Conservation (phyloP, 257 asterid genomes). For the Penstemon davidsonii region DNA sequence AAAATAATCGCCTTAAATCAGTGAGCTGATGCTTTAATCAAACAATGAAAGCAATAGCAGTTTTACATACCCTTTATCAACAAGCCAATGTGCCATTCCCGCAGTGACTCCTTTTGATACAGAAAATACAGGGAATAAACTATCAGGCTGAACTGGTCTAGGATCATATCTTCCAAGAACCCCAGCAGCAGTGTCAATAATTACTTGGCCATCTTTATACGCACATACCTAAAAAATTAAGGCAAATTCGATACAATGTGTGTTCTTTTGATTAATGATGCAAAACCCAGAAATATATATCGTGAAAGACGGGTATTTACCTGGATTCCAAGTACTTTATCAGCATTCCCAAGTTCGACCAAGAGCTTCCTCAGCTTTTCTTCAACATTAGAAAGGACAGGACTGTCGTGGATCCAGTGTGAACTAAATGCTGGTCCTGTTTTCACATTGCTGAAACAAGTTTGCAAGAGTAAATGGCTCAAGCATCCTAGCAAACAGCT, state of each 20-base stretch:
- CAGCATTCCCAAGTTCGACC: slow-evolving; percentile 78
- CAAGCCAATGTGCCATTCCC: slow-evolving; percentile 95
- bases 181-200: slow-evolving; percentile 98
- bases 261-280: neutral
- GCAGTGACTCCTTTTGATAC: slow-evolving; percentile 93
- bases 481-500: slow-evolving; percentile 13
- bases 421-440: slow-evolving; percentile 62
- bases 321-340: slow-evolving; percentile 97
- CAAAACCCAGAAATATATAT: slow-evolving; percentile 13
- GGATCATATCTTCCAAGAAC: slow-evolving; percentile 97
- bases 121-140: slow-evolving; percentile 92
- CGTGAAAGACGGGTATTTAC: slow-evolving; percentile 34
- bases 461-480: slow-evolving; percentile 34
- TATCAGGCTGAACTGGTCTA: slow-evolving; percentile 97
- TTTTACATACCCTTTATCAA: slow-evolving; percentile 72
- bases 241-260: neutral
- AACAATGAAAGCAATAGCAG: slow-evolving; percentile 24
- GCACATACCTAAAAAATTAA: slow-evolving; percentile 75
- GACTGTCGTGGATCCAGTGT: slow-evolving; percentile 76
- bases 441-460: slow-evolving; percentile 67
- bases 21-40: neutral
- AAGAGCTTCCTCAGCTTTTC: slow-evolving; percentile 80
- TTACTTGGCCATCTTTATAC: slow-evolving; percentile 93
- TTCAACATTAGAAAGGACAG: slow-evolving; percentile 79
- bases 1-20: too few relatives aligned